These are phyloP conservation scores for Trichoderma afroharzianum DNA, from an alignment of 2,329 filamentous ascomycete species.

Conservation along the genomic window DNA sequence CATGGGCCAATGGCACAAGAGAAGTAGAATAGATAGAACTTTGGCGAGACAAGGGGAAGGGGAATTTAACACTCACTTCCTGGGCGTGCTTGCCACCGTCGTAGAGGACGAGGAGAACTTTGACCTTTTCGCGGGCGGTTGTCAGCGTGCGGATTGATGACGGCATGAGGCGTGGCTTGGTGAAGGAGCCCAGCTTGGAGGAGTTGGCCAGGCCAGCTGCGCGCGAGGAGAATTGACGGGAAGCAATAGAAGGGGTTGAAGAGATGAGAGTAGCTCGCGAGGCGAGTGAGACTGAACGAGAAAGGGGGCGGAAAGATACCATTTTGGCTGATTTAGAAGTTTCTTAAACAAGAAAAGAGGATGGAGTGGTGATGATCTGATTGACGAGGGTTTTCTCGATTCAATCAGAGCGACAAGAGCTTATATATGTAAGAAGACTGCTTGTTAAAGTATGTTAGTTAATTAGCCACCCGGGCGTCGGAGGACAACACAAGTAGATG, in stretches of 20 bases:
- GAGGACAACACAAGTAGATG: background rate
- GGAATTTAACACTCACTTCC: conserved; percentile 57
- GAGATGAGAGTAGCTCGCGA: conserved; percentile 28
- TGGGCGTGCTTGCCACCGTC: conserved; percentile 86
- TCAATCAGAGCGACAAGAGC: background rate
- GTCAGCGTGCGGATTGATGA: conserved; percentile 58
- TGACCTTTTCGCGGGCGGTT: conserved; percentile 63
- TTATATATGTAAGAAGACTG: background rate
- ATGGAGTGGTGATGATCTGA: background rate
- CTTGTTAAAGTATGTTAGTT: background rate
- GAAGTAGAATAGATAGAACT: background rate
- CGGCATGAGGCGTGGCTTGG: conserved; percentile 1
- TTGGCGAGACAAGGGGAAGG: background rate
- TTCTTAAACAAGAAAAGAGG: background rate
- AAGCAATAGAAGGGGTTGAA: conserved; percentile 20
- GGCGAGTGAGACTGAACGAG: conserved; percentile 26
- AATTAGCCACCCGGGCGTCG: background rate
- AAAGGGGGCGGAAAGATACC: conserved; percentile 32
- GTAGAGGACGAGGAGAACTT: conserved; percentile 91
- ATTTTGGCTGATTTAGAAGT: conserved; percentile 24
- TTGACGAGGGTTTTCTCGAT: background rate
- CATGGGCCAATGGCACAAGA: background rate
- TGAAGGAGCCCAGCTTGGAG: conserved; percentile 31
- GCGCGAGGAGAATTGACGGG: conserved; percentile 24
- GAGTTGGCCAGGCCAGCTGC: conserved; percentile 44